phyloP scores from a whole-genome alignment of 345 rosid species.

The Populus tremula region DNA sequence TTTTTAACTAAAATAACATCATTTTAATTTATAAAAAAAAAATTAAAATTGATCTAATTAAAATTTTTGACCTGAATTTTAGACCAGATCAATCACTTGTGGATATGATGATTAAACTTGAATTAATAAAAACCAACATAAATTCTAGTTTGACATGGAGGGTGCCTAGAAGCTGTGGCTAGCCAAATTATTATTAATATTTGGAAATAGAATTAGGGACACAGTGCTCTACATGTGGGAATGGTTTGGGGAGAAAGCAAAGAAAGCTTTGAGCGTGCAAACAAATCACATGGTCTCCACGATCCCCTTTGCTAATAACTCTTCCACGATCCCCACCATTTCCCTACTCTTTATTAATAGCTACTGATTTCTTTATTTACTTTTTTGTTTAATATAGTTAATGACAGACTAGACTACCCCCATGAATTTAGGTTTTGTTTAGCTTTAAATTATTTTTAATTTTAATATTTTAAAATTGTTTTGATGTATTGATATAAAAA shows the following conservation, averaged over 20 bases:
- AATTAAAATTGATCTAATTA: no score
- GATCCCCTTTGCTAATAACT: background rate
- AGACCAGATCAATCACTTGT: no score
- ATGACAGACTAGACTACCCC: no score
- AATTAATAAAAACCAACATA: conserved; percentile 14
- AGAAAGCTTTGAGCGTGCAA: conserved; percentile 25
- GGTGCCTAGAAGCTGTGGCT: conserved; percentile 22
- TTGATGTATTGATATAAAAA: no score
- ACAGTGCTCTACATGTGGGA: conserved; percentile 56
- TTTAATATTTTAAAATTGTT: no score
- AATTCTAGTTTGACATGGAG: conserved; percentile 24
- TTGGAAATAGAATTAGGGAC: conserved; percentile 14
- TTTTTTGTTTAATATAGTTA: background rate
- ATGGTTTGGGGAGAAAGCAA: conserved; percentile 51
- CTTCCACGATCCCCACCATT: conserved; percentile 6
- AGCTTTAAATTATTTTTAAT: no score
- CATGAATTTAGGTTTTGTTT: no score
- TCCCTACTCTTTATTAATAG: background rate
- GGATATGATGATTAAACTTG: conserved; percentile 16
- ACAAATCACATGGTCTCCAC: conserved; percentile 48
- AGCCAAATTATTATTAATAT: background rate
- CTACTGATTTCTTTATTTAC: background rate
- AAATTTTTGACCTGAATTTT: no score
- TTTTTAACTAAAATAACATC: no score
- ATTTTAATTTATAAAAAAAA: no score